phyloP scores from a whole-genome alignment of 2,329 filamentous ascomycete genomes.

The Alternaria rosae region DNA sequence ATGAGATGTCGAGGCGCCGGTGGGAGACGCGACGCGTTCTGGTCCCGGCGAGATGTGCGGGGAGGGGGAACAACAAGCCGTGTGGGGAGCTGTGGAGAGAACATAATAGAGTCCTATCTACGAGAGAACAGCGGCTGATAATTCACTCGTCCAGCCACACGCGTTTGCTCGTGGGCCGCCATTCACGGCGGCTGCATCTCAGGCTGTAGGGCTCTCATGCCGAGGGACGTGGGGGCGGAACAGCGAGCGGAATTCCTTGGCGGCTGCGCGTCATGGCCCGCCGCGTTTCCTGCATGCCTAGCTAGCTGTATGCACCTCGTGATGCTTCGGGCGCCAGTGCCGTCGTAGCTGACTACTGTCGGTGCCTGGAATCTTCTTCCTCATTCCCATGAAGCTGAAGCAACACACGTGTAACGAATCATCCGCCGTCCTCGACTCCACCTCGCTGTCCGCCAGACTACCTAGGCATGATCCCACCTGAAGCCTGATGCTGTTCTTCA shows the following conservation, averaged over 20 bases:
- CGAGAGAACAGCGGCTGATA: background rate
- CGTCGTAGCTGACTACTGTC: slow-evolving; percentile 10
- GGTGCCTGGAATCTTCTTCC: background rate
- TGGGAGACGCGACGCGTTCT: slow-evolving; percentile 24
- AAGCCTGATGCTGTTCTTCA: slow-evolving; percentile 33
- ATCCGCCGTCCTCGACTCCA: slow-evolving; percentile 1
- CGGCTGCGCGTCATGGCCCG: slow-evolving; percentile 21
- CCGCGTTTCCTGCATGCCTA: slow-evolving; percentile 1
- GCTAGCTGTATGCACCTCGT: slow-evolving; percentile 8
- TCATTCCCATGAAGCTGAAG: slow-evolving; percentile 1
- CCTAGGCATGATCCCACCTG: slow-evolving; percentile 5
- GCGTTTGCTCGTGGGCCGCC: background rate
- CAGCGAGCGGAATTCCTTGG: slow-evolving; percentile 6
- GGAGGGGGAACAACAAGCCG: background rate
- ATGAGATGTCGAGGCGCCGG: background rate
- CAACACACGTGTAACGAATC: slow-evolving; percentile 7
- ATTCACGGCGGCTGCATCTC: slow-evolving; percentile 5
- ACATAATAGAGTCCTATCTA: background rate
- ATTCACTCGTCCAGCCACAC: background rate
- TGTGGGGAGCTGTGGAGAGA: background rate
- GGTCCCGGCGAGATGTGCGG: background rate
- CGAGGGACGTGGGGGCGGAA: background rate
- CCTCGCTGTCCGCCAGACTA: background rate
- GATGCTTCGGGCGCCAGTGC: background rate
- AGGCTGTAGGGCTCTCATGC: slow-evolving; percentile 3